Evolutionary conservation across 2,329 filamentous ascomycete species (phyloP), one percentile per base, ranked within the genome.

Genomic region (Venturia carpophila): DNA sequence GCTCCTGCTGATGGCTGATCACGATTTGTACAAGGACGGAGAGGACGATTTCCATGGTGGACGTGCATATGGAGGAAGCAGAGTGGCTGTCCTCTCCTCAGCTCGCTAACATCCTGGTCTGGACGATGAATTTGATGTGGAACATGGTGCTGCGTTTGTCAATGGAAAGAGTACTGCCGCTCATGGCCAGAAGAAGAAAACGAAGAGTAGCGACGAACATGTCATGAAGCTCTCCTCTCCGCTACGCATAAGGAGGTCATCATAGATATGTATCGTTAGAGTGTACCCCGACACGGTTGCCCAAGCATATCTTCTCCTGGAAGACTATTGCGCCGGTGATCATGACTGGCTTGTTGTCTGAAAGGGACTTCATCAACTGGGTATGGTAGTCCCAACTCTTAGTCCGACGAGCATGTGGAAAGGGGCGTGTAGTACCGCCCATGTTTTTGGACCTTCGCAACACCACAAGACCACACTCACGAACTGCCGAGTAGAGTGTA

Each of bases 111-210:
- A n/a, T n/a, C n/a, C n/a, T n/a, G n/a, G n/a, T n/a, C n/a, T n/a
- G n/a, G n/a, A n/a, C n/a, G n/a, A n/a, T n/a, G n/a, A n/a, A n/a
- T n/a, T n/a, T n/a, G n/a, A n/a, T n/a, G n/a, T n/a, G n/a, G n/a
- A n/a, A n/a, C 87, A 89, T 71, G 89, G 86, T 69, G 75, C 74
- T 45, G 68, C 68, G 0, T 87, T 82, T 66, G 73, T 86, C 0
- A 75, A 81, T 1, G 65, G 65, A 0, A 67, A 77, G 7, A 80
- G 78, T 66, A 68, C 15, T 9, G 43, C 24, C 37, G 62, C 52
- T 62, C 39, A 17, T 9, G 37, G 41, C 5, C 19, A 52, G 24
- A 45, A 64, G 27, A 11, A 15, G 10, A 43, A 4, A 45, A 43
- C 9, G 60, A n/a, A 34, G 34, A 34, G 19, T 30, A 4, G 30